Evolutionary conservation across 75 land plant genomes (phyloP), one percentile per base, ranked within the genome.

Genomic region (Picea sitchensis): DNA sequence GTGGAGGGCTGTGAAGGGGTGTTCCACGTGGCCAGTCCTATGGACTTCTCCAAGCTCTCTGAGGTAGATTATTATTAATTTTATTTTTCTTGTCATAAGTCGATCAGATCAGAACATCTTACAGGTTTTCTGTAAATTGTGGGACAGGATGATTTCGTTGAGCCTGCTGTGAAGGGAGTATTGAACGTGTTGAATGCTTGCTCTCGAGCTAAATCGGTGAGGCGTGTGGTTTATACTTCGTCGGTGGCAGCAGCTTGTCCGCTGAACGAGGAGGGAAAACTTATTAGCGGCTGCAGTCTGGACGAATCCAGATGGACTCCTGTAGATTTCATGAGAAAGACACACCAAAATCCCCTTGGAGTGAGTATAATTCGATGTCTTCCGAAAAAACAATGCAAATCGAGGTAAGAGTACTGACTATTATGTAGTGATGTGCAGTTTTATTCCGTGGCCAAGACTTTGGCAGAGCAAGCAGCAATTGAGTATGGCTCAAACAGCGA

Each of bases 11-110:
- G 26, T 26, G 26, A 26, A 26, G 26, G 26, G 12, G 94, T 92
- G 72, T 88, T 92, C 65, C 92, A 92, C 73, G 87, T 91, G 18
- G 94, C 94, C 56, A 88, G 90, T n/a, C 88, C 90, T 14, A 9
- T 34, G 41, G 69, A 34, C 32, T 14, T 14, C 38, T 0, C 14
- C 18, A 59, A 59, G 3, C 60, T 59, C 60, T 13, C 18, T 0
- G 38, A 65, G 69, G 34, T 31, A 65, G 32, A 32, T 65, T 26
- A 14, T 65, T 31, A 3, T 12, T 4, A 41, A 41, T 41, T 41
- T 41, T 4, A 2, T 41, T 41, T 41, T 4, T 2, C 38, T 36
- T 36, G 3, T 36, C 38, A 36, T 2, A 36, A 26, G 26, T 0
- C 2, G 38, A 36, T 36, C 2, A 36, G 38, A 36, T 36, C 3